Conservation (phyloP, 169 alveolate species). For the Blepharisma undulans region DNA sequence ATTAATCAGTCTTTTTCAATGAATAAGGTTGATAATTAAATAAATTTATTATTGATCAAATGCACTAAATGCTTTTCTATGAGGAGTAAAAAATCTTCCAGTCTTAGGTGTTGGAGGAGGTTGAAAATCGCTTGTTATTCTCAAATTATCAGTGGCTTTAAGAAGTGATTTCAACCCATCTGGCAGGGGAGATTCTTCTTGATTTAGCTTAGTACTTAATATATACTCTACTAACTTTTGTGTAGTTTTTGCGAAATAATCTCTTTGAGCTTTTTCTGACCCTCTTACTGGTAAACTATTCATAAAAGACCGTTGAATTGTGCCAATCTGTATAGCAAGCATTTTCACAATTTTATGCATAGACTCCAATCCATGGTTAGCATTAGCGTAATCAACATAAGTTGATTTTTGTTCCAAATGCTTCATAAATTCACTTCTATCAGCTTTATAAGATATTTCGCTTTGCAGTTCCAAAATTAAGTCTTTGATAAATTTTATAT, state of each 20-base stretch:
- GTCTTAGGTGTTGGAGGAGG: constrained; percentile 21
- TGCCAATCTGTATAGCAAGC: constrained; percentile 16
- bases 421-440: not conserved
- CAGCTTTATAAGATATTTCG: constrained; percentile 16
- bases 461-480: not conserved
- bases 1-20: no score
- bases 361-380: not conserved
- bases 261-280: constrained; percentile 15
- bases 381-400: not conserved
- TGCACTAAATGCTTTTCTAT: not conserved
- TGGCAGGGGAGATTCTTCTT: not conserved
- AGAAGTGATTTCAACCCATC: not conserved
- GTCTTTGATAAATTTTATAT: constrained; percentile 5
- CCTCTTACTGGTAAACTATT: not conserved
- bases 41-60: constrained; percentile 7
- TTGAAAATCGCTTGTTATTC: not conserved
- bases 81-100: not conserved
- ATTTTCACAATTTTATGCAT: not conserved
- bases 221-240: not conserved
- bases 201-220: not conserved
- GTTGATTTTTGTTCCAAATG: constrained; percentile 5
- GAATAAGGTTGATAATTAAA: not conserved
- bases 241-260: constrained; percentile 8
- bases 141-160: not conserved
- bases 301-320: not conserved